phyloP scores from a whole-genome alignment of 768 basidiomycete genomes.

The Macrolepiota fuliginosa region DNA sequence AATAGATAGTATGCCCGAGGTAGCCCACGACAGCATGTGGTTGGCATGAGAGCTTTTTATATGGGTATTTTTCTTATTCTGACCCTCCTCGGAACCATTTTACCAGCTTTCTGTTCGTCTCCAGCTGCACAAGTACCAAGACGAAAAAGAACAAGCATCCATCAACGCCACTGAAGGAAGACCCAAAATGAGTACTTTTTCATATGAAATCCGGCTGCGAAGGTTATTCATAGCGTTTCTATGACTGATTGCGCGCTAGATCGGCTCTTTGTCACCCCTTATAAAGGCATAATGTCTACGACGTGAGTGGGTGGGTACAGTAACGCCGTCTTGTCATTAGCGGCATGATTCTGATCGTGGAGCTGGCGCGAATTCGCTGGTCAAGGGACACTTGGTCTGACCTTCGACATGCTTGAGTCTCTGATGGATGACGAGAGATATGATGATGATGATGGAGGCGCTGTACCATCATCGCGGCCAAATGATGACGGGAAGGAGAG shows the following conservation, averaged over 20 bases:
- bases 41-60: constrained; percentile 2
- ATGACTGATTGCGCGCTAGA: neutral
- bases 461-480: neutral
- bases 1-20: neutral
- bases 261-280: constrained; percentile 1
- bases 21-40: neutral
- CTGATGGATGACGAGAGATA: neutral
- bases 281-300: neutral
- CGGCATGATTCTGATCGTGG: neutral
- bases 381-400: neutral
- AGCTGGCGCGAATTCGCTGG: neutral
- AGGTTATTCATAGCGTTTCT: constrained; percentile 1
- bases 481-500: neutral
- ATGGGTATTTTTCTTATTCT: neutral
- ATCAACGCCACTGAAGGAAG: constrained; percentile 5
- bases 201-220: neutral
- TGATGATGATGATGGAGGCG: neutral
- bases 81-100: neutral
- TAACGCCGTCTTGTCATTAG: neutral
- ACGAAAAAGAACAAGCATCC: neutral
- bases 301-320: neutral
- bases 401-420: neutral
- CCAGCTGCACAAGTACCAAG: neutral
- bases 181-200: neutral
- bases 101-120: neutral